Conservation (phyloP, 2,329 filamentous ascomycete genomes). For the Zymoseptoria tritici region DNA sequence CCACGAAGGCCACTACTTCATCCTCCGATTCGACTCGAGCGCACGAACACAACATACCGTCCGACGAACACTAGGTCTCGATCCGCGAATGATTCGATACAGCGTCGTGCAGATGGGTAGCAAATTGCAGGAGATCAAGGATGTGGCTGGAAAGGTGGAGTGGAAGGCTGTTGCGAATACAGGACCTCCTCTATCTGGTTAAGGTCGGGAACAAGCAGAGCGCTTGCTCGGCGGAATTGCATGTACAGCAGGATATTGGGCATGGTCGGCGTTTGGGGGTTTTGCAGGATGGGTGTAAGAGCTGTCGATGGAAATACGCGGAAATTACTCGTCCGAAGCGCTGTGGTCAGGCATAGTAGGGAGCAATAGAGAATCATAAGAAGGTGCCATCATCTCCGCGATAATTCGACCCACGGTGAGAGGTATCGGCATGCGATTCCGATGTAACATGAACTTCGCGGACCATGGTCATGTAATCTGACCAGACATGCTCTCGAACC, state of each 20-base stretch:
- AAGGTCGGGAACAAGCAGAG: background rate
- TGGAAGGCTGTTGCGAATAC: constrained; percentile 32
- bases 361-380: background rate
- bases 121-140: constrained; percentile 55
- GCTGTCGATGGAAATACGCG: background rate
- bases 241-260: background rate
- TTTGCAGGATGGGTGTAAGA: background rate
- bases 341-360: background rate
- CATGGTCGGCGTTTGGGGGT: background rate
- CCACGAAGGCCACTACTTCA: constrained; percentile 87
- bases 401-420: background rate
- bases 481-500: too few relatives aligned
- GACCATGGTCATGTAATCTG: too few relatives aligned
- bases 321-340: background rate
- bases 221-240: background rate
- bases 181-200: background rate
- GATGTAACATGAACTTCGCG: too few relatives aligned
- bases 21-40: constrained; percentile 88
- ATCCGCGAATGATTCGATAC: constrained; percentile 84
- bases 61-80: constrained; percentile 66
- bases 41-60: constrained; percentile 66
- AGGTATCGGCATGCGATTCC: too few relatives aligned
- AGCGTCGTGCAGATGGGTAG: constrained; percentile 77
- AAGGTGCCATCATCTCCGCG: background rate
- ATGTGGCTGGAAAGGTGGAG: constrained; percentile 46